Base-by-base conservation (phyloP, 176 grass and related monocot species). In the Eleusine indica region DNA sequence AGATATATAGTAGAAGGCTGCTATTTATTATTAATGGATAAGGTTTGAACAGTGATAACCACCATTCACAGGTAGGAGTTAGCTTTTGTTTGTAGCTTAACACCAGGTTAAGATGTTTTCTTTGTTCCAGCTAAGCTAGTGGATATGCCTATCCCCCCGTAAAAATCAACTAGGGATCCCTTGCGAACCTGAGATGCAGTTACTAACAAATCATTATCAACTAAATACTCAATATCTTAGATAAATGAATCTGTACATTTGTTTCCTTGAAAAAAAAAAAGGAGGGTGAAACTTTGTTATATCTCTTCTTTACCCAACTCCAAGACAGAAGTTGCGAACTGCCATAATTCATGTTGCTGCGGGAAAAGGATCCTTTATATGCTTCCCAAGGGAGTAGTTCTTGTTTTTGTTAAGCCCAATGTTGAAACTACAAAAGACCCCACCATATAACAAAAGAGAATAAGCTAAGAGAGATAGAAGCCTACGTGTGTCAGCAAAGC, bases 111-210 rank as follows among this genome's bases (percentile, higher is more conserved):
- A 43, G 49, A 35, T 17, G 18, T 22, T 29, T 73, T 84, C 4
- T 74, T 62, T 69, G 61, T 44, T 80, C 46, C 37, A n/a, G 73
- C 73, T 78, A 77, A 74, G 58, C 76, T 75, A 58, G 81, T 84
- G 81, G 81, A 88, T 84, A 62, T 80, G 69, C 41, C 67, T 71
- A 64, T 30, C 29, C 29, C 41, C 48, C 66, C 73, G 32, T 35
- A 35, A 35, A 35, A 35, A 35, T 35, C 32, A 35, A 35, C 32
- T 35, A 35, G 32, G 32, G 32, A 35, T 37, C 19, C 48, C 75
- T 10, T 42, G 49, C 9, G 30, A 29, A 28, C 13, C 1, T 10
- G 13, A 9, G 15, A 37, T 4, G 13, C 5, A 2, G 19, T 21
- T 56, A 19, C n/a, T 43, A 1, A 0, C 17, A 66, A 40, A 74